These are phyloP conservation scores for Penicillium occitanis DNA, from an alignment of 2,329 filamentous ascomycete species.

Conservation along the genomic window DNA sequence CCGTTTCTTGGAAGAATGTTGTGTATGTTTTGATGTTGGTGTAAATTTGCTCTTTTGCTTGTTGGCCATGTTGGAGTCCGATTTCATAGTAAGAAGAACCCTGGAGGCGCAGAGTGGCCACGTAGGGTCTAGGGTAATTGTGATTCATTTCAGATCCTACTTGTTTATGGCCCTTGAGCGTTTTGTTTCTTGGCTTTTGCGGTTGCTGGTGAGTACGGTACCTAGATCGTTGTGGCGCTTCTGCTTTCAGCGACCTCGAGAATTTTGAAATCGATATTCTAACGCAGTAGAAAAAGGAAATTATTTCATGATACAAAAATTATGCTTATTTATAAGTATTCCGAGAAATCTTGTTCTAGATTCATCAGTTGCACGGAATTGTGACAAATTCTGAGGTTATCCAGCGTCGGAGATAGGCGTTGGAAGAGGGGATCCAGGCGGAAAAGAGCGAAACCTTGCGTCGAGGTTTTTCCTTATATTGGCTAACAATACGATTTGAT, in stretches of 20 bases:
- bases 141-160: background rate
- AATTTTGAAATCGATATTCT: background rate
- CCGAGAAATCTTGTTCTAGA: background rate
- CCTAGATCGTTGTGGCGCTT: background rate
- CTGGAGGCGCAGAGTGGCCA: background rate
- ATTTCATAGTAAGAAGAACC: constrained; percentile 10
- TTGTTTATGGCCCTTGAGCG: background rate
- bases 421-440: background rate
- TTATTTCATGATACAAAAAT: background rate
- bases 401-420: background rate
- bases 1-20: constrained; percentile 13
- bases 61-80: constrained; percentile 8
- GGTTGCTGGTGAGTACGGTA: background rate
- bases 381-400: background rate
- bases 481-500: background rate
- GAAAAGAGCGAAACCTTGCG: background rate
- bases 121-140: background rate
- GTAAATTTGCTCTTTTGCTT: background rate
- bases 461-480: background rate
- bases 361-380: background rate
- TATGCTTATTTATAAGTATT: background rate
- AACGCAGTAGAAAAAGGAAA: background rate
- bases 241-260: background rate
- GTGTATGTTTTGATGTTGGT: constrained; percentile 7
- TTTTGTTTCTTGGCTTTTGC: background rate